These are phyloP conservation scores for Lasiodiplodia hormozganensis DNA, from an alignment of 2,329 filamentous ascomycete species.

Conservation along the genomic window DNA sequence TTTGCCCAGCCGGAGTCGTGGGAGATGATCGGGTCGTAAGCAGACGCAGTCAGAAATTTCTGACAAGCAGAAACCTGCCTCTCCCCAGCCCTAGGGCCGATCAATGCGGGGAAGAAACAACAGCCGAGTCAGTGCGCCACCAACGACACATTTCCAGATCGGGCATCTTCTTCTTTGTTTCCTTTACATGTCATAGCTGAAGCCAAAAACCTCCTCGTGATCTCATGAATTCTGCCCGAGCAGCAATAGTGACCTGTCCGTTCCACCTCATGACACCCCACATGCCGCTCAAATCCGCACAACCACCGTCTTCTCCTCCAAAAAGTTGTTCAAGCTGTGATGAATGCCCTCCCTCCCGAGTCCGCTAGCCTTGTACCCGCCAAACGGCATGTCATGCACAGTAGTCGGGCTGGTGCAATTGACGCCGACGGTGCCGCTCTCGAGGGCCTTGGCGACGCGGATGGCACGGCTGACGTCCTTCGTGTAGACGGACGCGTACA, in stretches of 20 bases:
- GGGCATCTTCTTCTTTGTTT: background rate
- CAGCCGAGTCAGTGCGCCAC: constrained; percentile 1
- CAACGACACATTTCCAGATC: background rate
- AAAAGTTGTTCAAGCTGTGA: constrained; percentile 42
- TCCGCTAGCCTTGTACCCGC: constrained; percentile 49
- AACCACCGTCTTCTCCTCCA: constrained; percentile 44
- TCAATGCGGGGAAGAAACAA: constrained; percentile 12
- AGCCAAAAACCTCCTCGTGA: background rate
- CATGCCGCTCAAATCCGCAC: constrained; percentile 34
- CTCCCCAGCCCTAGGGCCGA: constrained; percentile 6
- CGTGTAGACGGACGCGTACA: constrained; percentile 48
- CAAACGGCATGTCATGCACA: constrained; percentile 49
- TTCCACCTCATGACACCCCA: background rate
- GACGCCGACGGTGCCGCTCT: constrained; percentile 49
- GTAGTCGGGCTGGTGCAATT: constrained; percentile 48
- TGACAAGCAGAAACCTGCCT: background rate
- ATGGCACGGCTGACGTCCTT: constrained; percentile 47
- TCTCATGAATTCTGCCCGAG: background rate
- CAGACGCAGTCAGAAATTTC: constrained; percentile 4
- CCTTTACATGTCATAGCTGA: background rate
- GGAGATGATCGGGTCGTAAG: background rate
- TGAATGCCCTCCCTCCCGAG: constrained; percentile 44
- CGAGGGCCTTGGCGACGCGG: constrained; percentile 49
- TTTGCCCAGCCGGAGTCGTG: background rate
- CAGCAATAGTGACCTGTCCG: background rate